phyloP scores from a whole-genome alignment of 108 stramenopile genomes.

The Cyclotella kingstonii region DNA sequence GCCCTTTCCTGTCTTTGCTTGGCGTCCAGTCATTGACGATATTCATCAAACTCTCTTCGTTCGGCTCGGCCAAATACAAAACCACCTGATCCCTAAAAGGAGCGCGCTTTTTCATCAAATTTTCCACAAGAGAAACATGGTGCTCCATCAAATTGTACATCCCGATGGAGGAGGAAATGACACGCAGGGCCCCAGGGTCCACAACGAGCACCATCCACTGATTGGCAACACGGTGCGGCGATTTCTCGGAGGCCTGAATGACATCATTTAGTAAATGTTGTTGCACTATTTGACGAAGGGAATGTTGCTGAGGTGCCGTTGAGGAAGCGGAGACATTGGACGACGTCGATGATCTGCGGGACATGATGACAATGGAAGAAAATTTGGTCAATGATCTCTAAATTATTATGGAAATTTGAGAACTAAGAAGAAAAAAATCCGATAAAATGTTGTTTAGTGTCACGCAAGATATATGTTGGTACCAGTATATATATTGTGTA shows the following conservation, averaged over 20 bases:
- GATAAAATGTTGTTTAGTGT: too few relatives aligned
- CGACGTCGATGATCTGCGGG: neutral
- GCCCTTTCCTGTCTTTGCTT: slow-evolving; percentile 45
- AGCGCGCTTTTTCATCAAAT: slow-evolving; percentile 83
- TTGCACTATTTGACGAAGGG: slow-evolving; percentile 40
- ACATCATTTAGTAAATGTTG: slow-evolving; percentile 25
- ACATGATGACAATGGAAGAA: neutral
- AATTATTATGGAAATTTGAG: too few relatives aligned
- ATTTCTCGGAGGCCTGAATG: slow-evolving; percentile 23
- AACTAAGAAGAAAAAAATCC: too few relatives aligned
- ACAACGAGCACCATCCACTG: slow-evolving; percentile 76
- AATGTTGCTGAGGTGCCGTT: slow-evolving; percentile 8
- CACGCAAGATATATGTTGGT: too few relatives aligned
- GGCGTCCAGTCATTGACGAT: slow-evolving; percentile 75
- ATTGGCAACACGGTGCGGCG: slow-evolving; percentile 2
- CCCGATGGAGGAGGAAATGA: slow-evolving; percentile 81
- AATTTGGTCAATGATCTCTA: too few relatives aligned
- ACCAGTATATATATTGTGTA: too few relatives aligned
- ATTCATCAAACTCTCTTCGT: slow-evolving; percentile 59
- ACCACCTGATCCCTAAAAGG: slow-evolving; percentile 92
- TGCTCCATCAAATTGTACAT: slow-evolving; percentile 95
- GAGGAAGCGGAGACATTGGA: slow-evolving; percentile 3
- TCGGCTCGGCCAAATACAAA: slow-evolving; percentile 89
- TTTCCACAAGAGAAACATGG: slow-evolving; percentile 86
- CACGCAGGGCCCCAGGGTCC: slow-evolving; percentile 69